phyloP scores from a whole-genome alignment of 495 filamentous ascomycete genomes.

The Saxispiralis lemnorum region DNA sequence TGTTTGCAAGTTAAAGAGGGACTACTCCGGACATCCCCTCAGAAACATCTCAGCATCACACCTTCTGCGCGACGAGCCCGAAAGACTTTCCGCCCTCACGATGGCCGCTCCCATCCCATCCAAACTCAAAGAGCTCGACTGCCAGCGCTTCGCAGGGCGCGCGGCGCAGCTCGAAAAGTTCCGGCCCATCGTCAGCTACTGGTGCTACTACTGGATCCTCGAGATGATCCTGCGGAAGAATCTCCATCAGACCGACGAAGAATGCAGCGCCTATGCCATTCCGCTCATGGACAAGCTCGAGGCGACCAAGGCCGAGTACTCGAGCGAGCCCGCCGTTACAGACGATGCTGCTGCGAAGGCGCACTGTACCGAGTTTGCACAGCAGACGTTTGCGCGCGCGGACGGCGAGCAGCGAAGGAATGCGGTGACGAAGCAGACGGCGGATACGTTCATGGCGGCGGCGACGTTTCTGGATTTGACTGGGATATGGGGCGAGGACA shows the following conservation, averaged over 20 bases:
- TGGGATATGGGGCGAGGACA: slow-evolving; percentile 60
- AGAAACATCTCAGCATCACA: too few relatives aligned
- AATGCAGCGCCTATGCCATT: slow-evolving; percentile 60
- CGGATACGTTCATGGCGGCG: slow-evolving; percentile 80
- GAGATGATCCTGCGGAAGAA: slow-evolving; percentile 70
- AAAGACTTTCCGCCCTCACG: neutral
- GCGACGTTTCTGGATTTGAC: slow-evolving; percentile 78
- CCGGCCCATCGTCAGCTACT: slow-evolving; percentile 4
- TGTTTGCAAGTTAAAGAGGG: too few relatives aligned
- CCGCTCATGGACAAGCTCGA: slow-evolving; percentile 84
- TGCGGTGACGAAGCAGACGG: slow-evolving; percentile 83
- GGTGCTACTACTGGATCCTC: slow-evolving; percentile 76
- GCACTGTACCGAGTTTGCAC: slow-evolving; percentile 83
- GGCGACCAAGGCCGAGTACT: slow-evolving; percentile 49
- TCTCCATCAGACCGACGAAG: slow-evolving; percentile 59
- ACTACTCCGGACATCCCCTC: too few relatives aligned
- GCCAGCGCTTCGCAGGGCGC: slow-evolving; percentile 60
- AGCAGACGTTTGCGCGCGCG: slow-evolving; percentile 70
- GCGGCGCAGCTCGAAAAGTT: slow-evolving; percentile 62
- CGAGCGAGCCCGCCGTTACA: slow-evolving; percentile 50
- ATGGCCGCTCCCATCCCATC: slow-evolving; percentile 64
- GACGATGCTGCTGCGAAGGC: slow-evolving; percentile 75
- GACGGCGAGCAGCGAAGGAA: slow-evolving; percentile 66
- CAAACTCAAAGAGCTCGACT: slow-evolving; percentile 56
- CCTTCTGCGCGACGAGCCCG: too few relatives aligned